Percentiles rank a stretch among this genome's conserved stretches.
These are phyloP conservation scores for Alternaria metachromatica DNA, from an alignment of 2,329 filamentous ascomycete species.

Conservation along the genomic window DNA sequence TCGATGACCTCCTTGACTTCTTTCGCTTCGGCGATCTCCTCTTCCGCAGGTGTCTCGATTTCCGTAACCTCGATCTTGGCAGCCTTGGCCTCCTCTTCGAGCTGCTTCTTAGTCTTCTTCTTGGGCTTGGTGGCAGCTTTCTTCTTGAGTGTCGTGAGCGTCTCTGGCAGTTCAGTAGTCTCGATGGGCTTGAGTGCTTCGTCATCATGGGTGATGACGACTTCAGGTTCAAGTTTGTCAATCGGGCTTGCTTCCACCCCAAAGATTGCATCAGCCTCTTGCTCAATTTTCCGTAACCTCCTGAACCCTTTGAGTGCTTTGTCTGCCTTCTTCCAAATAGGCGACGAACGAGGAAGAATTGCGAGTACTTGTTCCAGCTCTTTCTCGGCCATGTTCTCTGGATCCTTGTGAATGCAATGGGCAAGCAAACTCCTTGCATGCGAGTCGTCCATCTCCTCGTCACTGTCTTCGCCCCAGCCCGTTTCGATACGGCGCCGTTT, in stretches of 20 bases:
- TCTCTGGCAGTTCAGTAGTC: constrained; percentile 45
- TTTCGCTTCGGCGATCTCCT: constrained; percentile 54
- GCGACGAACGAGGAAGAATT: constrained; percentile 62
- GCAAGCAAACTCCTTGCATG: constrained; percentile 56
- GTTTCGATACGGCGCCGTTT: constrained; percentile 55
- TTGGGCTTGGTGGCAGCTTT: constrained; percentile 63
- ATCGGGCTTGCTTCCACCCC: constrained; percentile 55
- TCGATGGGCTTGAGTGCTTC: constrained; percentile 47
- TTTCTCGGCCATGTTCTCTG: constrained; percentile 72
- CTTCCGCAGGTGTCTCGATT: constrained; percentile 36
- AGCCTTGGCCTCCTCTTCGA: constrained; percentile 62
- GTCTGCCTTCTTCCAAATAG: constrained; percentile 77
- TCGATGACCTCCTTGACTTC: constrained; percentile 36
- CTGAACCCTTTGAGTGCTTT: constrained; percentile 63
- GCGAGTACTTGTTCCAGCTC: constrained; percentile 63
- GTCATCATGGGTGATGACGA: constrained; percentile 53
- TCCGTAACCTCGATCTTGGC: constrained; percentile 51
- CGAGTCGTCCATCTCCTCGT: constrained; percentile 57
- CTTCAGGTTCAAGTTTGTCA: constrained; percentile 49
- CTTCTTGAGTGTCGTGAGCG: constrained; percentile 33
- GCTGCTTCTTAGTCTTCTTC: constrained; percentile 80
- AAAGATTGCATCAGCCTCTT: constrained; percentile 78
- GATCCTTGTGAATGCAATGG: constrained; percentile 63
- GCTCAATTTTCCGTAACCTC: constrained; percentile 77
- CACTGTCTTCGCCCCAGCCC: constrained; percentile 56